Evolutionary conservation across 805 yeast genomes (phyloP), one percentile per base, ranked within the genome.

Genomic region (Wickerhamomyces subpelliculosus): DNA sequence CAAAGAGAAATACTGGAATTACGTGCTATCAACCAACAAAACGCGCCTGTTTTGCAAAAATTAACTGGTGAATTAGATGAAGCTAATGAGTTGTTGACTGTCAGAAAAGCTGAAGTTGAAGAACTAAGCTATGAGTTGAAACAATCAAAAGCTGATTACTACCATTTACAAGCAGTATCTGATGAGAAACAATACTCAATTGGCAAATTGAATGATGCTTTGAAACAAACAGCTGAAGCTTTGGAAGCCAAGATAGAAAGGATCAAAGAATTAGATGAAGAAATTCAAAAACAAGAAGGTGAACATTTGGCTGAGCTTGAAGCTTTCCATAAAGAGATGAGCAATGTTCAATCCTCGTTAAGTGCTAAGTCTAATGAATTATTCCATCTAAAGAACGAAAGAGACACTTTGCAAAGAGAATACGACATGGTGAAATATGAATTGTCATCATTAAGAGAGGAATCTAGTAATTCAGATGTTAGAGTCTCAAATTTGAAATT

Each of bases 301-400:
- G 64, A 62, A n/a, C 64, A 64, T 39, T 29, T 64, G 16, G 49
- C 56, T 8, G 69, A 65, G 36, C 44, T 63, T 22, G 68, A 61
- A 41, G 44, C 55, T 11, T 46, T 62, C 32, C 69, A 64, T 35
- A 48, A 51, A 8, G 60, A 60, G 31, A 49, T 64, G 51, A 56
- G 57, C 11, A 53, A 58, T 17, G 44, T 62, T 27, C 65, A 65
- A 44, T 33, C 40, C 2, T 43, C 56, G 12, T 43, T 61, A n/a
- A 53, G 53, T 25, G 43, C 31, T 16, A 58, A 53, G 42, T 50
- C 63, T 13, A 57, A 50, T 17, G 56, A 50, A 14, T 40, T 61
- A 10, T 36, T 42, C 34, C 46, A 43, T 30, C 28, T 62, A 24
- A 54, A 47, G 28, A 48, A 43, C 23, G 60, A 56, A 35, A 58